A percentile compares a stretch with the other conserved stretches of the same genome.
phyloP scores from a whole-genome alignment of 768 basidiomycete genomes.

The Lactifluus volemus region DNA sequence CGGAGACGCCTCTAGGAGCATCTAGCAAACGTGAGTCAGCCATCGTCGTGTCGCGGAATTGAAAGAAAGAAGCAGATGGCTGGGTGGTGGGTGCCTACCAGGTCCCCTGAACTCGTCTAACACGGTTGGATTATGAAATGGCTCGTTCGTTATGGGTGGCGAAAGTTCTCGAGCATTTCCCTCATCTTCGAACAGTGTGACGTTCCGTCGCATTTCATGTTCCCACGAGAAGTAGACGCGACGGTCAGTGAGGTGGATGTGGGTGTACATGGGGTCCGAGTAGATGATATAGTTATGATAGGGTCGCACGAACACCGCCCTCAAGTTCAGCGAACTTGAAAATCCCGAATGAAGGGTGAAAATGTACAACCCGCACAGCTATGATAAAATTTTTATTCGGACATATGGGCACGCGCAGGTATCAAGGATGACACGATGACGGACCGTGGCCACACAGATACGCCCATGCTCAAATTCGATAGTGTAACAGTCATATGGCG shows the following conservation, averaged over 20 bases:
- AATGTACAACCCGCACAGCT: conserved; percentile 10
- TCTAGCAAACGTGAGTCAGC: too few relatives aligned
- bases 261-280: neutral
- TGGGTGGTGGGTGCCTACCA: neutral
- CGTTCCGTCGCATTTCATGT: neutral
- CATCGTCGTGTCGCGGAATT: too few relatives aligned
- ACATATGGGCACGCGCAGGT: neutral
- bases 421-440: neutral
- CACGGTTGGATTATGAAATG: too few relatives aligned
- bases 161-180: neutral
- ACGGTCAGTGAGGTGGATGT: conserved; percentile 18
- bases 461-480: conserved; percentile 17
- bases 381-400: neutral
- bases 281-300: neutral
- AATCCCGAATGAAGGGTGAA: neutral
- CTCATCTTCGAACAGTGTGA: conserved; percentile 3
- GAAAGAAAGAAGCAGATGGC: too few relatives aligned
- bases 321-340: too few relatives aligned
- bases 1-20: neutral
- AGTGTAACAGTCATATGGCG: neutral
- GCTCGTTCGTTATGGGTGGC: neutral
- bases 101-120: too few relatives aligned
- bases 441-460: conserved; percentile 16
- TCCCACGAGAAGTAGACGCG: conserved; percentile 20
- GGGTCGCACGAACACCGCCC: conserved; percentile 4